Conservation (phyloP, 495 filamentous ascomycete species). For the Glonium stellatum region DNA sequence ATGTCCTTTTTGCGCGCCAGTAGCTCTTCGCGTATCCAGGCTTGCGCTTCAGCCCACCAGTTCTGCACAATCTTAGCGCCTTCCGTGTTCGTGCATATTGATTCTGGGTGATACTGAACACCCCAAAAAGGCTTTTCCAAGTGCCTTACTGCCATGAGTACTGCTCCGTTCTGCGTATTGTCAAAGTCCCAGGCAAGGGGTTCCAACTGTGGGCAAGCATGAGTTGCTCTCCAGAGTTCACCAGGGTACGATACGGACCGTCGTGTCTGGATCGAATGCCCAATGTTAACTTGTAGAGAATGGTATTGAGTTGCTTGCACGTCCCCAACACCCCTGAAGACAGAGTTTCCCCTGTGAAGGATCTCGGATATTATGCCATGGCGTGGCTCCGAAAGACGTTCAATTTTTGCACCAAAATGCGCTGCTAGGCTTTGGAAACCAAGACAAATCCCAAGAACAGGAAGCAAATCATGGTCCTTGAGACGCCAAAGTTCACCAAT, state of each 20-base stretch:
- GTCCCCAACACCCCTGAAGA: constrained; percentile 50
- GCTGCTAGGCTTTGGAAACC: constrained; percentile 81
- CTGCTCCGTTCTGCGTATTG: constrained; percentile 42
- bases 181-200: constrained; percentile 62
- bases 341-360: constrained; percentile 42
- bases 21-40: constrained; percentile 40
- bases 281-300: constrained; percentile 64
- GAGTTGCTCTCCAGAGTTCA: constrained; percentile 29
- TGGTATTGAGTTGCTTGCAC: constrained; percentile 81
- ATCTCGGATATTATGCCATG: constrained; percentile 74
- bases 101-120: constrained; percentile 92
- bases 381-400: constrained; percentile 56
- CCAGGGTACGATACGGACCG: constrained; percentile 23
- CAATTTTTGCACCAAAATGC: constrained; percentile 57
- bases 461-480: constrained; percentile 49
- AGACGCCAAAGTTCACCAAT: constrained; percentile 73
- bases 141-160: constrained; percentile 76
- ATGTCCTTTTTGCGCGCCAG: constrained; percentile 19
- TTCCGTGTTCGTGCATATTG: constrained; percentile 71
- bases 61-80: constrained; percentile 61
- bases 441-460: constrained; percentile 83
- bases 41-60: constrained; percentile 61
- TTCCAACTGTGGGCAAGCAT: constrained; percentile 38
- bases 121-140: constrained; percentile 73
- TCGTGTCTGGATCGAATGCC: constrained; percentile 28